Evolutionary conservation across 1,284 basidiomycete genomes (phyloP), one percentile per base, ranked within the genome.

Genomic region (Amylostereum chailletii): DNA sequence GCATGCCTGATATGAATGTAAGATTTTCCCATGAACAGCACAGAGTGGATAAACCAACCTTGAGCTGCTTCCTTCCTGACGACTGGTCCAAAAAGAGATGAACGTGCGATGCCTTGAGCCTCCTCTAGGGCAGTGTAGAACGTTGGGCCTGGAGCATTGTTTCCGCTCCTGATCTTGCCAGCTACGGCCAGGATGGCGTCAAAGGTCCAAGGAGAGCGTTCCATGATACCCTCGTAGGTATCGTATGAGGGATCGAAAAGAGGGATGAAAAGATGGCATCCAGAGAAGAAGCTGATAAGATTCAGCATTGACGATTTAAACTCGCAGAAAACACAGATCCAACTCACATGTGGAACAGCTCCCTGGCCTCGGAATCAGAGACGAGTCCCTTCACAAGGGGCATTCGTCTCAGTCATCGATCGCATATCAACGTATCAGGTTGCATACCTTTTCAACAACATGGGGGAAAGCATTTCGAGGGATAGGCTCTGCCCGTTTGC

Each of bases 1-100:
- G 69, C 88, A 94, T 94, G 5, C 91, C 91, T 64, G 33, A 37
- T 44, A 8, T n/a, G 9, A 37, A 11, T 42, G 27, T 48, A 34
- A 45, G 27, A 33, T 45, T 8, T 31, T 29, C n/a, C 19, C 41
- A 46, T 33, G 2, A 9, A 36, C 11, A 26, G 34, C 33, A 41
- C 44, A 49, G 3, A 49, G 34, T 7, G 11, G 11, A 2, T 7
- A 36, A 1, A 60, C 66, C 54, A 52, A 79, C 86, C 87, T 79
- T 94, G 91, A 30, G 95, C 92, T 34, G 92, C 93, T 68, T 95
- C 93, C 66, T 95, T 95, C 60, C 90, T 76, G 19, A 93, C 90
- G 33, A 94, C 83, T 43, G 92, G 92, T 9, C 91, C 90, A 61
- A 95, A 95, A 46, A 96, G 74, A 8, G 91, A 93, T 11, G 89